These are phyloP conservation scores for Lepiota brunneoincarnata DNA, from an alignment of 768 basidiomycete species.

Conservation along the genomic window DNA sequence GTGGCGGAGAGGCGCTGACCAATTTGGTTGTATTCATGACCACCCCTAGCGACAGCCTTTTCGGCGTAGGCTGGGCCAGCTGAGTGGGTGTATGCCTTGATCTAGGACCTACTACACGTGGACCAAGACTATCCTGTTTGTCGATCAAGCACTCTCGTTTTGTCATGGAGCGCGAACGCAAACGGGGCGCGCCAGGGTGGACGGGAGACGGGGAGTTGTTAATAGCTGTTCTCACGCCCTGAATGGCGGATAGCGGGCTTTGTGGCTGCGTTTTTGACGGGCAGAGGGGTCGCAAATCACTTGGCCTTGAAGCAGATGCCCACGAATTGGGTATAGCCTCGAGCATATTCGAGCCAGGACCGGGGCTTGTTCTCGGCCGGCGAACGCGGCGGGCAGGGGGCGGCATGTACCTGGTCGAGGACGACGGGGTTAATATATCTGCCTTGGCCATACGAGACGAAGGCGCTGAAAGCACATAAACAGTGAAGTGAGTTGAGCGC, in stretches of 20 bases:
- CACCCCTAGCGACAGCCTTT: slow-evolving; percentile 8
- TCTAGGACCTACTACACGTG: slow-evolving; percentile 4
- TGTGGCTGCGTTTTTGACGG: neutral
- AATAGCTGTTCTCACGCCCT: no score
- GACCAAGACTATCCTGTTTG: neutral
- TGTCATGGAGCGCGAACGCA: slow-evolving; percentile 1
- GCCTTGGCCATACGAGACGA: neutral
- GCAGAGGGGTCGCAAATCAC: slow-evolving; percentile 7
- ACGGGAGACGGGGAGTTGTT: neutral
- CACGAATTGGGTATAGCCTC: slow-evolving; percentile 10
- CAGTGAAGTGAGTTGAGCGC: neutral
- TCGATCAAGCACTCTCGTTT: neutral
- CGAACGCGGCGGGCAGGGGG: neutral
- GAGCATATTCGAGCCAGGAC: neutral
- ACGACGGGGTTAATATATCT: neutral
- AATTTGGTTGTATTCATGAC: slow-evolving; percentile 10
- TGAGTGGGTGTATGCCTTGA: neutral
- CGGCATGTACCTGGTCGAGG: neutral
- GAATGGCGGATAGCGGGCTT: no score
- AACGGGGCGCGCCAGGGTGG: neutral
- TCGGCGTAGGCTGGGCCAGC: slow-evolving; percentile 4
- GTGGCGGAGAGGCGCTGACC: slow-evolving; percentile 3
- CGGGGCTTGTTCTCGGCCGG: neutral
- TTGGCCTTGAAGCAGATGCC: slow-evolving; percentile 11
- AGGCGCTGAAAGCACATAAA: neutral